Evolutionary conservation across 768 basidiomycete species (phyloP), one percentile per base, ranked within the genome.

Genomic region (Suillus discolor): DNA sequence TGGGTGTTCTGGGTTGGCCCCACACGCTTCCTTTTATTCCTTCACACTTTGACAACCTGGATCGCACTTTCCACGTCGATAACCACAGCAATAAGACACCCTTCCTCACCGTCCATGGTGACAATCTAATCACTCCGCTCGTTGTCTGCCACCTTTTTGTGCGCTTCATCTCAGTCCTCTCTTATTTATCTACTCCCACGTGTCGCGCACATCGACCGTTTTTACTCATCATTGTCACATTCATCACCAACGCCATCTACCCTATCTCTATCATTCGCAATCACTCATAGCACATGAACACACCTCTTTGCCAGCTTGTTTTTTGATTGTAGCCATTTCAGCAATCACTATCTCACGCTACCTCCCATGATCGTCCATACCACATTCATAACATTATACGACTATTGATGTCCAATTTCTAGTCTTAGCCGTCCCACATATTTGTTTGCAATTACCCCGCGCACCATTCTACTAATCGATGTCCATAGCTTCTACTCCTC

Each of bases 271-370:
- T 64, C 72, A 59, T 67, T 74, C 66, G 67, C 70, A 69, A 65
- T 71, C 69, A 73, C 74, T 70, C 73, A 70, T 28, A 28, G 62
- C 68, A 65, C 65, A 62, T 68, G 67, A 67, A 23, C 62, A 65
- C 61, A 68, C 70, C 65, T 68, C 75, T 67, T 69, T 69, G 67
- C 62, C 67, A 68, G 72, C 70, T 73, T 68, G 62, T 70, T 67
- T 68, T 65, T 71, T 70, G 76, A 78, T 74, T 82, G 81, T 81
- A 80, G 80, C 76, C 76, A 79, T 81, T 80, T 76, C 76, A 77
- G 72, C 77, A 75, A 70, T 68, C 70, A 63, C 73, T 69, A 67
- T 70, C 71, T 72, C 74, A 77, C 77, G 75, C 71, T 76, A 74
- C 75, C 72, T 68, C 65, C 71, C 70, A 71, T 67, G 67, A 66